phyloP scores from a whole-genome alignment of 352 stramenopile species.

The Phytopythium kandeliae region DNA sequence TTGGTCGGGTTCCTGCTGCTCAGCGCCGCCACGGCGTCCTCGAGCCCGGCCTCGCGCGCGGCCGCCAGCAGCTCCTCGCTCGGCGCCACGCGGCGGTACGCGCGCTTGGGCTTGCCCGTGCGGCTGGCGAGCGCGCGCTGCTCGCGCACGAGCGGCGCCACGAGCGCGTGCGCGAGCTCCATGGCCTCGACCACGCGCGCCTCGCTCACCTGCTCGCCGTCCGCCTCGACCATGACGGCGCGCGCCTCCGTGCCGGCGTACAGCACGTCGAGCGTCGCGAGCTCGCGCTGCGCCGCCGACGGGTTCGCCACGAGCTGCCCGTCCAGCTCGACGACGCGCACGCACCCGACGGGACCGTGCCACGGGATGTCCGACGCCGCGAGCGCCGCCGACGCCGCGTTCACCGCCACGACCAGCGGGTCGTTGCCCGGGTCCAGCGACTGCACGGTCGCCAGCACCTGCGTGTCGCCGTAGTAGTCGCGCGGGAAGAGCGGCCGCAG shows the following conservation, averaged over 20 bases:
- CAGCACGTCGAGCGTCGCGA: slow-evolving; percentile 74
- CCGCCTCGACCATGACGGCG: slow-evolving; percentile 88
- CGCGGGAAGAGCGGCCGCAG: slow-evolving; percentile 93
- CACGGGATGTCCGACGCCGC: slow-evolving; percentile 86
- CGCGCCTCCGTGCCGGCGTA: slow-evolving; percentile 76
- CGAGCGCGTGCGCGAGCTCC: slow-evolving; percentile 59
- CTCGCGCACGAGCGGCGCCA: slow-evolving; percentile 50
- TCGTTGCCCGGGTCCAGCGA: slow-evolving; percentile 83
- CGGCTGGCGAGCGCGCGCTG: slow-evolving; percentile 52
- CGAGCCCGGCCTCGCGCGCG: slow-evolving; percentile 48
- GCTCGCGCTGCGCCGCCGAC: slow-evolving; percentile 60
- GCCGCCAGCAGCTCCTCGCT: slow-evolving; percentile 42
- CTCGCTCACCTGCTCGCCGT: slow-evolving; percentile 71
- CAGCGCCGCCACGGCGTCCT: slow-evolving; percentile 18
- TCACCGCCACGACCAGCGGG: slow-evolving; percentile 84
- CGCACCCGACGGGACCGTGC: slow-evolving; percentile 84
- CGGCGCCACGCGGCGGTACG: slow-evolving; percentile 44
- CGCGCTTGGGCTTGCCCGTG: slow-evolving; percentile 64
- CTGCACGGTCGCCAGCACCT: slow-evolving; percentile 90
- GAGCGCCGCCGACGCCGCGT: slow-evolving; percentile 85
- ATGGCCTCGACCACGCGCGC: slow-evolving; percentile 68
- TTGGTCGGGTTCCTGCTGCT: slow-evolving; percentile 44
- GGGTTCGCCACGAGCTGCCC: slow-evolving; percentile 92
- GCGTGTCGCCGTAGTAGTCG: slow-evolving; percentile 94
- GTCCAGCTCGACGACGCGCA: slow-evolving; percentile 81